A percentile compares a stretch with the other conserved stretches of the same genome.
Evolutionary conservation across 2,329 filamentous ascomycete species (phyloP).

Genomic region (Cladophialophora bantiana): DNA sequence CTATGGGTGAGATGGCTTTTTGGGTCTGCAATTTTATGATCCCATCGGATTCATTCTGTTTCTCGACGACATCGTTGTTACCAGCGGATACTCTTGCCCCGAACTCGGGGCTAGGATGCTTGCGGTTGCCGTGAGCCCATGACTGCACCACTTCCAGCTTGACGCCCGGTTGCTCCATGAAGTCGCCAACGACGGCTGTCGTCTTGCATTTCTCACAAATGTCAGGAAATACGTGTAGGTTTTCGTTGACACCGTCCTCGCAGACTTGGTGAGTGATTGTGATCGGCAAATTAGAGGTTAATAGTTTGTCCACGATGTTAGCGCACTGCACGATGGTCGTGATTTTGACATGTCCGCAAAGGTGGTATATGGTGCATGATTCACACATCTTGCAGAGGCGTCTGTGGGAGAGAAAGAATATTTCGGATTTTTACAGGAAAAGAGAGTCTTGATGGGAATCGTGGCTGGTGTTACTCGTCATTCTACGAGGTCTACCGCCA

Average conservation of each 20-base stretch:
- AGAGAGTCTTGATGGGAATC: not conserved
- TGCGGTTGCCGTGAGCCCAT: conserved; percentile 19
- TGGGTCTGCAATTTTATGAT: conserved; percentile 6
- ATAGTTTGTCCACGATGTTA: conserved; percentile 30
- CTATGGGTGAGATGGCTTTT: conserved; percentile 5
- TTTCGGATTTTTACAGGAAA: not conserved
- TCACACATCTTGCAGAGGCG: conserved; percentile 32
- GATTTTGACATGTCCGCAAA: conserved; percentile 37
- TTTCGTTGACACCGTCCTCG: conserved; percentile 20
- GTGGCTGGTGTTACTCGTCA: not conserved
- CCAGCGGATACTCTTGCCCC: not conserved
- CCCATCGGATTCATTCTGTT: conserved; percentile 5
- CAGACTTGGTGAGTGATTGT: conserved; percentile 23
- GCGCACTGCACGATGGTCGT: conserved; percentile 35
- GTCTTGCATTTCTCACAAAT: conserved; percentile 30
- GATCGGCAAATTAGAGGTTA: conserved; percentile 13
- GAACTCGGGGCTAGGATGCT: conserved; percentile 1
- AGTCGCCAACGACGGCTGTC: conserved; percentile 27
- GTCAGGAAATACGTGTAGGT: conserved; percentile 32
- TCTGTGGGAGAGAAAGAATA: not conserved
- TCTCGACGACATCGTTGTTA: not conserved
- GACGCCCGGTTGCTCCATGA: conserved; percentile 28
- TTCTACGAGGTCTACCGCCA: not conserved
- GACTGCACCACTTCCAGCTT: conserved; percentile 29
- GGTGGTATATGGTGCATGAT: conserved; percentile 31